A percentile compares a stretch with the other conserved stretches of the same genome.
phyloP scores from a whole-genome alignment of 2,329 filamentous ascomycete genomes.

The Fusarium metavorans region DNA sequence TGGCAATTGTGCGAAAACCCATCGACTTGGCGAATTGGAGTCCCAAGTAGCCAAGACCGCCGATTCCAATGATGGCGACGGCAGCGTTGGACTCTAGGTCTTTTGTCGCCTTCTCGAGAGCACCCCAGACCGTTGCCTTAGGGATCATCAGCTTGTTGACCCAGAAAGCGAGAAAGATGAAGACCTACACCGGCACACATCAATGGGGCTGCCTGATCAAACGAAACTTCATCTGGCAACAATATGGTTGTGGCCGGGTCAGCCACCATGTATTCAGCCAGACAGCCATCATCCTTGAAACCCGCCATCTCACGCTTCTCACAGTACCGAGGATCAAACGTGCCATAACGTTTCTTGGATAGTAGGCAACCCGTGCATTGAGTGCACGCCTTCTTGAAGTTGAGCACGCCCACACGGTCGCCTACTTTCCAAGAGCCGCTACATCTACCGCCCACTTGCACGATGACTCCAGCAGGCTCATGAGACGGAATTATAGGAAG shows the following conservation, averaged over 20 bases:
- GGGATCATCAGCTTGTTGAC: not conserved
- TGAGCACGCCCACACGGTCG: slow-evolving; percentile 52
- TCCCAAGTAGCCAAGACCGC: slow-evolving; percentile 51
- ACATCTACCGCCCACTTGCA: slow-evolving; percentile 42
- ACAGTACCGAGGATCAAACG: slow-evolving; percentile 49
- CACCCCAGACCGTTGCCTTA: slow-evolving; percentile 50
- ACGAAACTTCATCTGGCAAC: slow-evolving; percentile 44
- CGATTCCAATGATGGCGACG: slow-evolving; percentile 51
- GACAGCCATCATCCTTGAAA: slow-evolving; percentile 50
- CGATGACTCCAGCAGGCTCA: slow-evolving; percentile 51
- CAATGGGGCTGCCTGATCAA: slow-evolving; percentile 51
- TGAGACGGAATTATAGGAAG: slow-evolving; percentile 50
- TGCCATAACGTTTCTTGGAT: not conserved
- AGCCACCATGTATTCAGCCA: slow-evolving; percentile 50
- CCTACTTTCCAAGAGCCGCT: slow-evolving; percentile 44
- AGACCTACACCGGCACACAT: slow-evolving; percentile 51
- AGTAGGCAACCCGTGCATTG: slow-evolving; percentile 46
- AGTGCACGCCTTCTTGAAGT: slow-evolving; percentile 50
- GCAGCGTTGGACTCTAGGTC: slow-evolving; percentile 38
- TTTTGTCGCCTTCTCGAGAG: slow-evolving; percentile 46
- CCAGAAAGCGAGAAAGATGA: no score
- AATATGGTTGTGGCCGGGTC: slow-evolving; percentile 47
- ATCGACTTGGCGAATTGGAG: slow-evolving; percentile 52
- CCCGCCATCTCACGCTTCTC: slow-evolving; percentile 49
- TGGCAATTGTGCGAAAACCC: slow-evolving; percentile 51